Percentiles rank a stretch among this genome's conserved stretches.
Evolutionary conservation across 2,329 filamentous ascomycete genomes (phyloP).

Genomic region (Diaporthe sp.): DNA sequence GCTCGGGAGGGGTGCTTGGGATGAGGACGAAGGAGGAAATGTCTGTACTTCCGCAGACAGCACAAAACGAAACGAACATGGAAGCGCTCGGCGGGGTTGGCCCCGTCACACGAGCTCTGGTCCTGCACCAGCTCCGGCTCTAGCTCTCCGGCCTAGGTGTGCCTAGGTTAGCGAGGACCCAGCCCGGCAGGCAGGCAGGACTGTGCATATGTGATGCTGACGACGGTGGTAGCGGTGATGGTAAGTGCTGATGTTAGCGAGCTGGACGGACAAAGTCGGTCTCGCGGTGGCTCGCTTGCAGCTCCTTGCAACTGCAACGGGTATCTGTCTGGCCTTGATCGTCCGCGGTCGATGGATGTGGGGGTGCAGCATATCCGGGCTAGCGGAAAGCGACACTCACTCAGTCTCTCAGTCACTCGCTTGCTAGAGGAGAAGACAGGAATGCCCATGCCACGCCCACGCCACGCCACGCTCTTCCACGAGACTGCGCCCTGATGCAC

Average conservation of each 20-base stretch:
- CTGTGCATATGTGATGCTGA: conserved; percentile 4
- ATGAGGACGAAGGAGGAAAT: neutral
- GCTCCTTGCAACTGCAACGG: neutral
- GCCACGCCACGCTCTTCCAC: neutral
- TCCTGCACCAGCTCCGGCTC: conserved; percentile 6
- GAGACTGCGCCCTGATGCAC: conserved; percentile 1
- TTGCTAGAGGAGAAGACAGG: too few relatives aligned
- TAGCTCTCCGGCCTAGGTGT: neutral
- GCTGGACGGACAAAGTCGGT: conserved; percentile 11
- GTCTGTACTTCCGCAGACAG: neutral
- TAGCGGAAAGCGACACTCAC: neutral
- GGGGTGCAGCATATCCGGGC: neutral
- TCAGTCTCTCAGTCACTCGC: too few relatives aligned
- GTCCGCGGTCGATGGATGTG: neutral
- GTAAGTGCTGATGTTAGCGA: neutral
- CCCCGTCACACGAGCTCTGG: neutral
- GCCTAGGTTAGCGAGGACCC: neutral
- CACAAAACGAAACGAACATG: neutral
- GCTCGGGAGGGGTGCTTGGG: too few relatives aligned
- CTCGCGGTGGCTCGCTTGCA: conserved; percentile 17
- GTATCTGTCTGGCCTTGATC: neutral
- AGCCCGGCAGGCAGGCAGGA: neutral
- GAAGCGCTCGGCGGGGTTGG: neutral
- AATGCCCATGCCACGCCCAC: neutral
- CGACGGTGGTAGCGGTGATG: neutral